Conservation (phyloP, 495 filamentous ascomycete genomes). For the Platismatia glauca region DNA sequence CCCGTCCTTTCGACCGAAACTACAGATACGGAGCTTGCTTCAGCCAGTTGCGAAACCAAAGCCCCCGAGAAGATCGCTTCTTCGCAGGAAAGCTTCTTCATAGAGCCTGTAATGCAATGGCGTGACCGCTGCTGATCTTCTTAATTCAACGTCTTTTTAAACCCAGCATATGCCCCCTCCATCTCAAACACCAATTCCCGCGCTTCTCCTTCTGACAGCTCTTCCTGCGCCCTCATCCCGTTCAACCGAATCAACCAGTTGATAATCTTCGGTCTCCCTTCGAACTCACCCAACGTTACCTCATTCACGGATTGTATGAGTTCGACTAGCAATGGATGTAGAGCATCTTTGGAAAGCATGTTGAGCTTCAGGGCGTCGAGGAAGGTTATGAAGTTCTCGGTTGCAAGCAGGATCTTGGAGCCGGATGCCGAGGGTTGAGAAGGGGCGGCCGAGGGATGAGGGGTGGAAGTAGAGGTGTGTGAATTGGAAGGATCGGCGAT, state of each 20-base stretch:
- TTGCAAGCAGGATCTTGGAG: conserved; percentile 72
- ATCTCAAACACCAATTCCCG: conserved; percentile 83
- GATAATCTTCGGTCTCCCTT: conserved; percentile 90
- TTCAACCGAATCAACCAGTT: conserved; percentile 97
- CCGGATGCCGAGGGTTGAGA: conserved; percentile 46
- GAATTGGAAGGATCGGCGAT: conserved; percentile 50
- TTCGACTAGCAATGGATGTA: conserved; percentile 87
- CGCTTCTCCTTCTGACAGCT: conserved; percentile 77
- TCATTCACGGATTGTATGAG: conserved; percentile 95
- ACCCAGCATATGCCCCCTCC: conserved; percentile 83
- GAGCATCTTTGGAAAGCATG: conserved; percentile 83
- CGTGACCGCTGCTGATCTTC: neutral
- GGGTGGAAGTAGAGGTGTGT: conserved; percentile 29
- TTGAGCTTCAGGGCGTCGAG: conserved; percentile 86
- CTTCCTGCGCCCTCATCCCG: conserved; percentile 91
- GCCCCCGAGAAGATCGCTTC: neutral
- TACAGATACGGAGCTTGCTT: neutral
- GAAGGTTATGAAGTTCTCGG: conserved; percentile 97
- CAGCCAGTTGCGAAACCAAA: neutral
- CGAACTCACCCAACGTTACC: conserved; percentile 87
- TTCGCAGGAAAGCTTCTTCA: neutral
- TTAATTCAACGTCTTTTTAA: conserved; percentile 65
- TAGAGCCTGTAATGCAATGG: neutral
- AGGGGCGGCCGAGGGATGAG: conserved; percentile 37
- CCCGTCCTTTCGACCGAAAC: neutral